phyloP scores from a whole-genome alignment of 441 rosid species.

The Populus hybrid region DNA sequence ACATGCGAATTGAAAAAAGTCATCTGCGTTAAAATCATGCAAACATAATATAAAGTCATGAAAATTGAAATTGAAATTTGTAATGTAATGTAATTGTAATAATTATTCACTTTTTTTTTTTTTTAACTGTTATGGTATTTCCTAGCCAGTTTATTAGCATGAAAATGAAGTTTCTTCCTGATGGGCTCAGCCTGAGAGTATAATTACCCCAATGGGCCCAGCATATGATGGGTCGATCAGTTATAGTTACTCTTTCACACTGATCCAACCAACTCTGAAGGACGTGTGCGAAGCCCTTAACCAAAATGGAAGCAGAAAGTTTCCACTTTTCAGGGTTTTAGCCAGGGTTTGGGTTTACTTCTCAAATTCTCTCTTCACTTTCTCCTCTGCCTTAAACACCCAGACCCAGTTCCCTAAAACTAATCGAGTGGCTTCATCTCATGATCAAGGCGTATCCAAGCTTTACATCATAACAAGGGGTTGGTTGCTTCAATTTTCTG shows the following conservation, averaged over 20 bases:
- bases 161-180: neutral
- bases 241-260: neutral
- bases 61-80: no score
- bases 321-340: constrained; percentile 12
- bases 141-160: neutral
- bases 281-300: neutral
- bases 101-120: no score
- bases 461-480: neutral
- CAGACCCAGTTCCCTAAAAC: neutral
- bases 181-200: no score
- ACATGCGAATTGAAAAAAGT: no score
- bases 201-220: neutral
- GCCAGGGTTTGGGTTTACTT: constrained; percentile 12
- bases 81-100: no score
- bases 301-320: neutral
- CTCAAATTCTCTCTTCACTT: neutral
- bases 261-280: neutral
- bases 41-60: no score
- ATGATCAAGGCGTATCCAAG: neutral
- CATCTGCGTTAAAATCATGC: no score
- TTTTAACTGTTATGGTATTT: no score
- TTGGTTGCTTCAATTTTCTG: constrained; percentile 5
- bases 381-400: neutral
- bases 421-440: no score
- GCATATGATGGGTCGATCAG: neutral